Evolutionary conservation across 148 eudicot genomes (phyloP), one percentile per base, ranked within the genome.

Genomic region (Cornus florida): DNA sequence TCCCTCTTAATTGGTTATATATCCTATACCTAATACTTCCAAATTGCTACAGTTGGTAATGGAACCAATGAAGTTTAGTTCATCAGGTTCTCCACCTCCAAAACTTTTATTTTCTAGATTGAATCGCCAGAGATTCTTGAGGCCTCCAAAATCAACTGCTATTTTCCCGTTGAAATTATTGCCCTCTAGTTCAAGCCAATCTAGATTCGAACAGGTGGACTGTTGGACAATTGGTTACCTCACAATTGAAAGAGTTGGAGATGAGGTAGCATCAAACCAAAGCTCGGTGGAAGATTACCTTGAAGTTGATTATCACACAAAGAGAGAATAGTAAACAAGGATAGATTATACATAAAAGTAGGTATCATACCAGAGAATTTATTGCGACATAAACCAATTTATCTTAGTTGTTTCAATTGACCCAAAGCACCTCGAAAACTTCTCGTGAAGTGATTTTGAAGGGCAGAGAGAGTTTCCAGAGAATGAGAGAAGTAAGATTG

Each of bases 321-420:
- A n/a, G 56, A 71, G 7, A 38, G 2, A 9, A 43, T 19, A 19
- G 9, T 46, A 19, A 41, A 28, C 28, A 3, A 50, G 41, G 46
- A 71, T 13, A 71, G 46, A 17, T 71, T 71, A 12, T 23, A 22
- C 1, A 71, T 71, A 0, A 28, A 7, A 39, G n/a, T 5, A 39
- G 74, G 74, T n/a, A 71, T 71, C 10, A 9, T 46, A 71, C 74
- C 74, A 11, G n/a, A 16, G 74, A 71, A 56, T 7, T 71, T 71
- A 57, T 57, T 57, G 17, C 64, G 5, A 13, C 64, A 13, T 8
- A 57, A 12, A 2, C 64, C 64, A 13, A 57, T 13, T 4, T 12
- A 0, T 57, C 4, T 11, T 57, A 17, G 19, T 13, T 17, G 11
- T 57, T 57, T 57, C 64, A 57, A 57, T 57, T 57, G 16, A 1